Percentiles rank a stretch among this genome's conserved stretches.
Evolutionary conservation across 805 yeast species (phyloP).

Genomic region (Schwanniomyces occidentalis): DNA sequence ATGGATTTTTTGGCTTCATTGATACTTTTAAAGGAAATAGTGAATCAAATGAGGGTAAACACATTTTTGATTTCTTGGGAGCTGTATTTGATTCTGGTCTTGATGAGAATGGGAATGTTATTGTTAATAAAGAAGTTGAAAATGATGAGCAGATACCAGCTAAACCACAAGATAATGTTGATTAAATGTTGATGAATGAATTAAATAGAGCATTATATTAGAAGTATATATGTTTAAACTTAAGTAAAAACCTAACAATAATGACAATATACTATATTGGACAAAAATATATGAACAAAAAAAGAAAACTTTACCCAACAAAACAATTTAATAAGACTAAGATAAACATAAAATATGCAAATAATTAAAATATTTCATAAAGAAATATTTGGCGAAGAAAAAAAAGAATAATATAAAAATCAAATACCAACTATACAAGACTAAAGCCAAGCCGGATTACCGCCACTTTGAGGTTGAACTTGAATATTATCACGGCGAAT

Average conservation of each 20-base stretch:
- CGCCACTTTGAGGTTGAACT: constrained; percentile 13
- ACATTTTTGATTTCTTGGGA: constrained; percentile 59
- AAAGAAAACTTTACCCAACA: not conserved
- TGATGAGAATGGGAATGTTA: constrained; percentile 5
- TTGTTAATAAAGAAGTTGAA: constrained; percentile 9
- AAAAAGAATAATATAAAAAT: not conserved
- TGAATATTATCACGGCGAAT: constrained; percentile 8
- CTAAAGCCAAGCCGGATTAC: constrained; percentile 21
- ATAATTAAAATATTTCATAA: no score
- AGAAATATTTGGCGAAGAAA: no score
- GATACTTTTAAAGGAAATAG: constrained; percentile 62
- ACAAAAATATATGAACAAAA: not conserved
- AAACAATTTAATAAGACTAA: constrained; percentile 1
- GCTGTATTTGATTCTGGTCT: constrained; percentile 33
- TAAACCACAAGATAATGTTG: constrained; percentile 17
- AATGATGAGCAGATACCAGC: constrained; percentile 7
- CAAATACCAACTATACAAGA: not conserved
- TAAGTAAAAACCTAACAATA: not conserved
- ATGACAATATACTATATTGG: no score
- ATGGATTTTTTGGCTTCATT: constrained; percentile 87
- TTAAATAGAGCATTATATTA: not conserved
- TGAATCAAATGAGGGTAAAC: constrained; percentile 51
- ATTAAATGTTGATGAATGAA: constrained; percentile 7
- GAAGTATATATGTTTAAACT: not conserved
- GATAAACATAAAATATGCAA: no score